Evolutionary conservation across 2,329 filamentous ascomycete species (phyloP), one percentile per base, ranked within the genome.

Genomic region (Penicillium palitans): DNA sequence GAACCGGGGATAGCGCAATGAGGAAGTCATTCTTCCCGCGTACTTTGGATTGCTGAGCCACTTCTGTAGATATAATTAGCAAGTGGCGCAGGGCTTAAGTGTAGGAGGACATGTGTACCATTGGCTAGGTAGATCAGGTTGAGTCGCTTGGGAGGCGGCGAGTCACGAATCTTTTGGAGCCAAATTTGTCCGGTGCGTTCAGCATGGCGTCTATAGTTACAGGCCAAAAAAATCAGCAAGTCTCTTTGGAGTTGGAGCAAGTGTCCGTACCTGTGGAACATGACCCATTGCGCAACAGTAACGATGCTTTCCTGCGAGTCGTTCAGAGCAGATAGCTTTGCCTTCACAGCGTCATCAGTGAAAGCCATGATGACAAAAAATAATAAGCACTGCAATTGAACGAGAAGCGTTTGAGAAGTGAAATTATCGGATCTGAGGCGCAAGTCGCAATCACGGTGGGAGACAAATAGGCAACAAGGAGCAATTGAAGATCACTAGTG

Each of bases 281-380:
- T 96, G 61, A 99, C 95, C 96, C 96, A 99, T 87, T 98, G 93
- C 58, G 95, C 92, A 62, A 96, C 93, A 37, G 91, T 93, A 61
- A 96, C 87, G 71, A 99, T 98, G 78, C 92, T 96, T 74, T 99
- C 95, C 75, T 99, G 93, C 12, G 92, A 96, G 78, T 99, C 96
- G 77, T 96, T 97, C 62, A 99, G 85, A 42, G 92, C 91, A 33
- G 93, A 96, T 54, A 99, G 88, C 80, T 97, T 97, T 54, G 93
- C 91, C 74, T 93, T 87, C 56, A 99, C 92, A 47, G 92, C 90
- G 79, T 99, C 95, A 77, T 98, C 93, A 66, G 90, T 95, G 79
- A 96, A 98, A 46, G 95, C 88, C 93, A 99, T 97, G 60, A 59
- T 76, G 66, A 10, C 17, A 44, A 52, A 49, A 37, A 37, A 46